phyloP scores from a whole-genome alignment of 2,329 filamentous ascomycete genomes.

The Mollisia scopiformis region DNA sequence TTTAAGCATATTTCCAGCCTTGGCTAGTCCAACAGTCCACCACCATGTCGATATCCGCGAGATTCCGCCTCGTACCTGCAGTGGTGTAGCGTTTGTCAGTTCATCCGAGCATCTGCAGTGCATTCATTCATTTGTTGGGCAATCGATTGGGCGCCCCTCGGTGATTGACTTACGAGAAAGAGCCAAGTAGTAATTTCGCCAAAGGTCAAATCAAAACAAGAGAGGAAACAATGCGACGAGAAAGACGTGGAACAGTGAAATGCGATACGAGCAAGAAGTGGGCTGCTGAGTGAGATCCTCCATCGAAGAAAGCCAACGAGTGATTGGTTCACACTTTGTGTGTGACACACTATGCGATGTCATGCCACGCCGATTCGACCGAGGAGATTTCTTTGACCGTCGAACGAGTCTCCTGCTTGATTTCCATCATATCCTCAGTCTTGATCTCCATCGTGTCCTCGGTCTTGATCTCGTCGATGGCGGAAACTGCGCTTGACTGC shows the following conservation, averaged over 20 bases:
- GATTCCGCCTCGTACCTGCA: not conserved
- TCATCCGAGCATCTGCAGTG: not conserved
- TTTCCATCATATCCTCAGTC: too few species aligned
- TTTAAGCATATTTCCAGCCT: not conserved
- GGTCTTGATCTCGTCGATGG: too few species aligned
- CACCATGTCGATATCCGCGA: not conserved
- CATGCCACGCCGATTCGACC: too few species aligned
- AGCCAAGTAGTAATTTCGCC: not conserved
- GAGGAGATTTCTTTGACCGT: too few species aligned
- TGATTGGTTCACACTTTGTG: not conserved
- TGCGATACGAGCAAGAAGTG: not conserved
- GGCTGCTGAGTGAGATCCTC: not conserved
- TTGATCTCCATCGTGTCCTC: too few species aligned
- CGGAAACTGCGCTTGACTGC: too few species aligned
- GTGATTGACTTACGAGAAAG: constrained; percentile 2
- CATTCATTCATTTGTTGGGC: too few species aligned
- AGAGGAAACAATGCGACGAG: not conserved
- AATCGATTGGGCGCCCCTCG: not conserved
- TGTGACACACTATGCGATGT: not conserved
- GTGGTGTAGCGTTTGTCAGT: too few species aligned
- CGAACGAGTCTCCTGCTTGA: too few species aligned
- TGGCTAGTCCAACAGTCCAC: not conserved
- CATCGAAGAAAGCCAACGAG: not conserved
- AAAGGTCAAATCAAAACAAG: not conserved
- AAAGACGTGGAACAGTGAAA: not conserved